These are phyloP conservation scores for Nicotiana undulata DNA, from an alignment of 257 asterid genomes.

Conservation along the genomic window DNA sequence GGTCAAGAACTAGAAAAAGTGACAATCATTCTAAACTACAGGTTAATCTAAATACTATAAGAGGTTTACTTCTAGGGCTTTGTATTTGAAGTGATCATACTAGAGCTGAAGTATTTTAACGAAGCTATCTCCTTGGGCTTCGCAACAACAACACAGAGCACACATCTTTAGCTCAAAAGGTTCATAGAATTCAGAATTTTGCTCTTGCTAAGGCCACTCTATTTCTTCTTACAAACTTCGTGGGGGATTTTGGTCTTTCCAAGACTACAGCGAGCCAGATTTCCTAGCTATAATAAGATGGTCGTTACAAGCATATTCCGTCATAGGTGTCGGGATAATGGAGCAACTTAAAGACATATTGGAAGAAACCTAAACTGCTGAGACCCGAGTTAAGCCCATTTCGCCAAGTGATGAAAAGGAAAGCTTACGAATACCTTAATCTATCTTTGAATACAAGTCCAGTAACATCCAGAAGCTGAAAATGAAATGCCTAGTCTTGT, in stretches of 20 bases:
- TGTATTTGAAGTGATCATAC: no score
- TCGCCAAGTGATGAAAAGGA: no score
- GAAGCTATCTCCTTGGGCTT: background rate
- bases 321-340: background rate
- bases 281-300: background rate
- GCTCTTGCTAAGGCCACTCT: background rate
- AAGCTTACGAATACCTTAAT: no score
- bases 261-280: background rate
- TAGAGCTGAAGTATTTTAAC: background rate
- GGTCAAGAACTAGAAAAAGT: background rate
- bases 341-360: no score
- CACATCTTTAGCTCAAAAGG: background rate
- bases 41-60: no score
- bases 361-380: no score
- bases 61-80: no score
- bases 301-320: background rate
- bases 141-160: background rate
- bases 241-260: background rate
- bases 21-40: background rate
- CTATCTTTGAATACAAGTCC: no score
- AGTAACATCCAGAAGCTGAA: no score
- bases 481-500: no score
- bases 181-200: background rate
- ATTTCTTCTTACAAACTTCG: no score
- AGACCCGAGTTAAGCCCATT: background rate